Conservation (phyloP, 805 yeast species). For the Candida glaebosa region DNA sequence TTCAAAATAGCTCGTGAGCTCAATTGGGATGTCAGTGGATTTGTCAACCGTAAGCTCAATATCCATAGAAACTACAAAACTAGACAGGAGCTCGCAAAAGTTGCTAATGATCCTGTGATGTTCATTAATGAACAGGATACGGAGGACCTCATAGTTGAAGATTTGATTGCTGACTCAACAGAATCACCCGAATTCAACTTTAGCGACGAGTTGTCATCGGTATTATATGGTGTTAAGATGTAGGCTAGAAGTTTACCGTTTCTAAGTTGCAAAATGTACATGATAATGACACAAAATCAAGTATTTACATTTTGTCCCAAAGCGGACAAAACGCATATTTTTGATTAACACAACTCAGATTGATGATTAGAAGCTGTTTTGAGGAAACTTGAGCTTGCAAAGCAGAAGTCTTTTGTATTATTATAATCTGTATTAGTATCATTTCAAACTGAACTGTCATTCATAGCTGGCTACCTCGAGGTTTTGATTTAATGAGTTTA, state of each 20-base stretch:
- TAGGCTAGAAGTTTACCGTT: too few species aligned
- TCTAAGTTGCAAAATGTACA: too few species aligned
- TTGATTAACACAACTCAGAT: background rate
- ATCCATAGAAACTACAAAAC: constrained; percentile 21
- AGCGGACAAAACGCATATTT: background rate
- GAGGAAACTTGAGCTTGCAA: background rate
- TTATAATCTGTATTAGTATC: background rate
- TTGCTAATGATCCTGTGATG: constrained; percentile 16
- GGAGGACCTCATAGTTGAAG: constrained; percentile 18
- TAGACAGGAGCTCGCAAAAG: constrained; percentile 14
- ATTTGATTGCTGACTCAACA: constrained; percentile 13
- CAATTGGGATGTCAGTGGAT: constrained; percentile 34
- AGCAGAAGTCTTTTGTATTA: background rate
- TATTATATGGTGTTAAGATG: constrained; percentile 11
- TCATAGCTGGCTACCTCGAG: too few species aligned
- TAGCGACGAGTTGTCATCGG: constrained; percentile 18
- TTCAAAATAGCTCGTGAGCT: constrained; percentile 32
- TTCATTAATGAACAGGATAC: constrained; percentile 10
- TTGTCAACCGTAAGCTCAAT: constrained; percentile 23
- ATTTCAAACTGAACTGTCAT: too few species aligned
- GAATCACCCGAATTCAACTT: constrained; percentile 14
- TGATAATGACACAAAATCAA: background rate
- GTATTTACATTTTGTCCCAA: background rate
- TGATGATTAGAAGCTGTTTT: background rate
- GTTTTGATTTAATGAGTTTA: background rate